phyloP scores from a whole-genome alignment of 2,329 filamentous ascomycete genomes.

The Rhinocladiella similis region DNA sequence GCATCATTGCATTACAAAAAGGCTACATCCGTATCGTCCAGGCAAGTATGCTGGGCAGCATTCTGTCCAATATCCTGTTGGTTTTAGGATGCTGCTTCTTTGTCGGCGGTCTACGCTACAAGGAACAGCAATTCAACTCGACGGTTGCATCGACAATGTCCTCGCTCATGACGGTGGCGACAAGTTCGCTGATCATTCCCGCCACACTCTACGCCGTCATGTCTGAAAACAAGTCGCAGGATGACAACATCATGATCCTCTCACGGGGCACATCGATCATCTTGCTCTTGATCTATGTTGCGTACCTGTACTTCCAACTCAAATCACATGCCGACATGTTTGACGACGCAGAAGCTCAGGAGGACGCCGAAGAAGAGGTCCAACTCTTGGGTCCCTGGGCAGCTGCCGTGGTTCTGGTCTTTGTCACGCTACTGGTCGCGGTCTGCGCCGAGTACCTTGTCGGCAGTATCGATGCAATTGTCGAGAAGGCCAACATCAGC shows the following conservation, averaged over 20 bases:
- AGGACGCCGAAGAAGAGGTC: slow-evolving; percentile 38
- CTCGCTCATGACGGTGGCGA: slow-evolving; percentile 73
- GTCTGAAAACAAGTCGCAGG: slow-evolving; percentile 39
- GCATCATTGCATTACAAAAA: slow-evolving; percentile 82
- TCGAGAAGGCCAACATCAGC: slow-evolving; percentile 69
- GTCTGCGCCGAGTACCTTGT: slow-evolving; percentile 77
- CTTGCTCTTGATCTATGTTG: slow-evolving; percentile 69
- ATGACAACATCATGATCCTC: slow-evolving; percentile 64
- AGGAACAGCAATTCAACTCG: slow-evolving; percentile 62
- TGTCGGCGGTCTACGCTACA: slow-evolving; percentile 68
- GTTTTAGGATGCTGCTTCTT: slow-evolving; percentile 82
- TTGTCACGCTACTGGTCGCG: slow-evolving; percentile 69
- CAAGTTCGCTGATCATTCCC: slow-evolving; percentile 76
- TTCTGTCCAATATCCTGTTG: slow-evolving; percentile 89
- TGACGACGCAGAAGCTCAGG: slow-evolving; percentile 48
- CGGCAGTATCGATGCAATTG: slow-evolving; percentile 71
- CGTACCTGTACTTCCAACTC: slow-evolving; percentile 78
- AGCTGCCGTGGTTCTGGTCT: slow-evolving; percentile 65
- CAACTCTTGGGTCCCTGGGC: slow-evolving; percentile 63
- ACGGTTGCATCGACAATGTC: slow-evolving; percentile 55
- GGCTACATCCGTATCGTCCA: slow-evolving; percentile 95
- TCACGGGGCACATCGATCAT: slow-evolving; percentile 77
- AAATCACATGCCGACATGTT: slow-evolving; percentile 73
- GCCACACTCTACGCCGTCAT: slow-evolving; percentile 72
- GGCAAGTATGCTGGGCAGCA: slow-evolving; percentile 93